These are phyloP conservation scores for Ophioceras dolichostomum DNA, from an alignment of 2,329 filamentous ascomycete species.

Conservation along the genomic window DNA sequence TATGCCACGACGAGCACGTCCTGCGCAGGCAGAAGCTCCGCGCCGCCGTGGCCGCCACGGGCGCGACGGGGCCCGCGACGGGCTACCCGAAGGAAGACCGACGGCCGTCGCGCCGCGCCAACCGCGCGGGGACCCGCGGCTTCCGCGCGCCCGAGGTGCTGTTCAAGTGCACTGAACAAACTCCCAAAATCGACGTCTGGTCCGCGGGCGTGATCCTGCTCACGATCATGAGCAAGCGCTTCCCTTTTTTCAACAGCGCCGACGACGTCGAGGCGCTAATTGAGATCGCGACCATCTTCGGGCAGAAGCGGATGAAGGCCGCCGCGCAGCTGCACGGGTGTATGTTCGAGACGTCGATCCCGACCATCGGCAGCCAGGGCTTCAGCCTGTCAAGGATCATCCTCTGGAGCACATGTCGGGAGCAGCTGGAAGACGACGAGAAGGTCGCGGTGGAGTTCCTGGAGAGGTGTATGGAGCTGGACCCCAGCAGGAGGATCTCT, in stretches of 20 bases:
- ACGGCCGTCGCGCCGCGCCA: slow-evolving; percentile 77
- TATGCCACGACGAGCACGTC: slow-evolving; percentile 57
- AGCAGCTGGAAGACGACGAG: slow-evolving; percentile 52
- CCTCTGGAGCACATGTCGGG: slow-evolving; percentile 80
- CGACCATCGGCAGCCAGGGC: slow-evolving; percentile 74
- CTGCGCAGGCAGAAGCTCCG: slow-evolving; percentile 50
- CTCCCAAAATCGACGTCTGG: slow-evolving; percentile 92
- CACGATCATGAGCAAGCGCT: slow-evolving; percentile 84
- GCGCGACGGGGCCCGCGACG: slow-evolving; percentile 25
- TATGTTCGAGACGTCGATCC: slow-evolving; percentile 85
- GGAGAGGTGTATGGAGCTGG: slow-evolving; percentile 60
- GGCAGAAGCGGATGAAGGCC: slow-evolving; percentile 68
- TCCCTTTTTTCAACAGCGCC: slow-evolving; percentile 98
- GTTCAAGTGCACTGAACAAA: slow-evolving; percentile 94
- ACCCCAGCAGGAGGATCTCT: slow-evolving; percentile 61
- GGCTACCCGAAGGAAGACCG: slow-evolving; percentile 86
- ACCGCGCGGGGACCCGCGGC: slow-evolving; percentile 86
- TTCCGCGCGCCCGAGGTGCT: slow-evolving; percentile 95
- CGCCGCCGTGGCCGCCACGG: slow-evolving; percentile 33
- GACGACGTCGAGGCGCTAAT: slow-evolving; percentile 97
- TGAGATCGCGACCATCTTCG: slow-evolving; percentile 93
- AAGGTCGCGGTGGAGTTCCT: slow-evolving; percentile 63
- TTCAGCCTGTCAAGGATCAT: slow-evolving; percentile 90
- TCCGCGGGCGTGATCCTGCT: slow-evolving; percentile 92
- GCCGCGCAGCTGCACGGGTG: slow-evolving; percentile 79